phyloP scores from a whole-genome alignment of 2,329 filamentous ascomycete species.

The Venturia aucupariae region DNA sequence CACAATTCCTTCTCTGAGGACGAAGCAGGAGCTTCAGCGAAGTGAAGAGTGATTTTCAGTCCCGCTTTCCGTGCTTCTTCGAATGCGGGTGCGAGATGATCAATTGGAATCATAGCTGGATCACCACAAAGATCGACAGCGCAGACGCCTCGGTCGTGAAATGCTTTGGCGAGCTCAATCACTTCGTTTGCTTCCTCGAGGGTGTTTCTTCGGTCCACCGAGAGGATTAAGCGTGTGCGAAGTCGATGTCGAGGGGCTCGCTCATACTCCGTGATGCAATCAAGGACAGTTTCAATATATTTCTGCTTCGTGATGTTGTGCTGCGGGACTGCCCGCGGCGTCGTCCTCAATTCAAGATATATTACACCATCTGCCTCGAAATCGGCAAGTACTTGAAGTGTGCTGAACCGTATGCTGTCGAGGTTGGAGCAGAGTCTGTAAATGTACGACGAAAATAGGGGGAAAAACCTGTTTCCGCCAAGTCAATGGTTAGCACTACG shows the following conservation, averaged over 20 bases:
- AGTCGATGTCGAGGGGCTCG: slow-evolving; percentile 33
- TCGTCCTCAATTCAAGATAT: slow-evolving; percentile 74
- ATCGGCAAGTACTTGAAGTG: slow-evolving; percentile 36
- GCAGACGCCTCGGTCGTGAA: slow-evolving; percentile 50
- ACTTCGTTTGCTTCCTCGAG: slow-evolving; percentile 51
- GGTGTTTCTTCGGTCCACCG: slow-evolving; percentile 59
- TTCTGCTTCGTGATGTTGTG: slow-evolving; percentile 48
- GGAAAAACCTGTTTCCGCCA: slow-evolving; percentile 19
- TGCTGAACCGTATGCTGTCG: slow-evolving; percentile 48
- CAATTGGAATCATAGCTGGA: slow-evolving; percentile 53
- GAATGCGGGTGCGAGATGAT: slow-evolving; percentile 52
- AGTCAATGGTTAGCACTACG: slow-evolving; percentile 53
- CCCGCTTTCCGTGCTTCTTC: slow-evolving; percentile 44
- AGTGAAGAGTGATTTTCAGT: slow-evolving; percentile 64
- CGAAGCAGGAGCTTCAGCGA: slow-evolving; percentile 58
- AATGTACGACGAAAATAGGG: slow-evolving; percentile 66
- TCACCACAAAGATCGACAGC: slow-evolving; percentile 74
- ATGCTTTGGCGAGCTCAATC: slow-evolving; percentile 52
- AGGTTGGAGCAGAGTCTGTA: slow-evolving; percentile 63
- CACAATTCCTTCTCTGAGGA: slow-evolving; percentile 51
- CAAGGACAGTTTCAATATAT: slow-evolving; percentile 59
- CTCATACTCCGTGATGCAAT: slow-evolving; percentile 49
- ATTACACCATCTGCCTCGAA: slow-evolving; percentile 64
- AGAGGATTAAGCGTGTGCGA: slow-evolving; percentile 60
- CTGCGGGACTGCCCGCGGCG: slow-evolving; percentile 54